phyloP scores from a whole-genome alignment of 805 yeast genomes.

The Pichia nakasei region DNA sequence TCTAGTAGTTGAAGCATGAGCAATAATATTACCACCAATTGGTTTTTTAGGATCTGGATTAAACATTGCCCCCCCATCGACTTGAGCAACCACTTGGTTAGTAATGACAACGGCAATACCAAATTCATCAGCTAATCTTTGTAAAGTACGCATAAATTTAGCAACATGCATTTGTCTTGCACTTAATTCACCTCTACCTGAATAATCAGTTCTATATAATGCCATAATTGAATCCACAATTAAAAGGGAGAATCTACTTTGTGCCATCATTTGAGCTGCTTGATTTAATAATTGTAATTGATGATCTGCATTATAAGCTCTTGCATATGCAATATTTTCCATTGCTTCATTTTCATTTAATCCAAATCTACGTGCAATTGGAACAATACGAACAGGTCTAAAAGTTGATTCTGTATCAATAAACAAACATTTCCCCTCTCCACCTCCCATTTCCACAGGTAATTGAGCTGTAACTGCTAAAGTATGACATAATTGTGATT shows the following conservation, averaged over 20 bases:
- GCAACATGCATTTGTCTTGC: slow-evolving; percentile 95
- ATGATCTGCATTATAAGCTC: slow-evolving; percentile 96
- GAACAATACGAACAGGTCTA: slow-evolving; percentile 80
- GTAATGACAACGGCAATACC: slow-evolving; percentile 95
- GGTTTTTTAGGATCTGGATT: slow-evolving; percentile 98
- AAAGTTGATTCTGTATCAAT: slow-evolving; percentile 98
- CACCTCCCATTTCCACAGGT: slow-evolving; percentile 96
- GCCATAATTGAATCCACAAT: slow-evolving; percentile 99
- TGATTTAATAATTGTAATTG: slow-evolving; percentile 77
- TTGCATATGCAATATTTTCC: slow-evolving; percentile 94
- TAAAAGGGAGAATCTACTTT: slow-evolving; percentile 78
- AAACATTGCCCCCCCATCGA: slow-evolving; percentile 78
- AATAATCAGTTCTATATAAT: slow-evolving; percentile 84
- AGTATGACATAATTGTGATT: slow-evolving; percentile 94
- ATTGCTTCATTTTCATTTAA: slow-evolving; percentile 89
- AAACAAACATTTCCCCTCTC: slow-evolving; percentile 93
- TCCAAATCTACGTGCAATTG: slow-evolving; percentile 88
- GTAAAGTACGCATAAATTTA: slow-evolving; percentile 82
- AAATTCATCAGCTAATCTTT: slow-evolving; percentile 91
- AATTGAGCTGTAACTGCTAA: slow-evolving; percentile 94
- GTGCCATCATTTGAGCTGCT: slow-evolving; percentile 95
- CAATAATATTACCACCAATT: slow-evolving; percentile 95
- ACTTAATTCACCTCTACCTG: slow-evolving; percentile 92
- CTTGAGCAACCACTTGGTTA: slow-evolving; percentile 97
- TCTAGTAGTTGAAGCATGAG: slow-evolving; percentile 93